Percentiles rank a stretch among this genome's conserved stretches.
phyloP scores from a whole-genome alignment of 139 green algal species.

The Chlorella sp. region DNA sequence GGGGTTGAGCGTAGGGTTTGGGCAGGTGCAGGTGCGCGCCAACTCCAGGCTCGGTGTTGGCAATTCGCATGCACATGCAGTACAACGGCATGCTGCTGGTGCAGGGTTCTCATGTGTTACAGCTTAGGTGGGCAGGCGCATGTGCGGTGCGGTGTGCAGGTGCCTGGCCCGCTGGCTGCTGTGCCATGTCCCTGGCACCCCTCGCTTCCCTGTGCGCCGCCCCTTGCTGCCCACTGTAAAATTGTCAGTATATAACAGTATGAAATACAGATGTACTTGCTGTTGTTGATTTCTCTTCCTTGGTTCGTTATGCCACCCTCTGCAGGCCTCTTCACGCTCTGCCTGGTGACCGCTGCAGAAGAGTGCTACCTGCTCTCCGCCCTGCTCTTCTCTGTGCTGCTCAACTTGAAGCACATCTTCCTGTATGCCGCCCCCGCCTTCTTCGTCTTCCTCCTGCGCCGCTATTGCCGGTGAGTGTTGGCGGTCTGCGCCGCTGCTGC shows the following conservation, averaged over 20 bases:
- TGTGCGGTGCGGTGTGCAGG: too few relatives aligned
- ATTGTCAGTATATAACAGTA: too few relatives aligned
- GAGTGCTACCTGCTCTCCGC: slow-evolving; percentile 49
- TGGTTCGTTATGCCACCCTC: background rate
- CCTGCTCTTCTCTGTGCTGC: slow-evolving; percentile 82
- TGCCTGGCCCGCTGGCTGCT: too few relatives aligned
- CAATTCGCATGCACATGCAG: too few relatives aligned
- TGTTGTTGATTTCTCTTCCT: too few relatives aligned
- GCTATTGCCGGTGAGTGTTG: slow-evolving; percentile 58
- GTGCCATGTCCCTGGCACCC: background rate
- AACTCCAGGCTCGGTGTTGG: background rate
- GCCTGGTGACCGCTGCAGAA: slow-evolving; percentile 53
- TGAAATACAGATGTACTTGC: too few relatives aligned
- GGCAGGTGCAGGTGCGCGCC: background rate
- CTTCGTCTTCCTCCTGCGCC: slow-evolving; percentile 80
- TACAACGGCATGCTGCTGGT: too few relatives aligned
- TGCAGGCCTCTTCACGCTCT: slow-evolving; percentile 79
- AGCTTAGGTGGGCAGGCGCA: too few relatives aligned
- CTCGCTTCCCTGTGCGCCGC: background rate
- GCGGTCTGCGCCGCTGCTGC: background rate
- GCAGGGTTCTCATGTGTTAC: too few relatives aligned
- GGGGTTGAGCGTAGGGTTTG: background rate
- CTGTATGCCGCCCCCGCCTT: slow-evolving; percentile 84
- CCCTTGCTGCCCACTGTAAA: background rate
- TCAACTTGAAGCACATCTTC: slow-evolving; percentile 97